A percentile compares a stretch with the other conserved stretches of the same genome.
Evolutionary conservation across 306 rosid genomes (phyloP).

Genomic region (Begonia peltatifolia): DNA sequence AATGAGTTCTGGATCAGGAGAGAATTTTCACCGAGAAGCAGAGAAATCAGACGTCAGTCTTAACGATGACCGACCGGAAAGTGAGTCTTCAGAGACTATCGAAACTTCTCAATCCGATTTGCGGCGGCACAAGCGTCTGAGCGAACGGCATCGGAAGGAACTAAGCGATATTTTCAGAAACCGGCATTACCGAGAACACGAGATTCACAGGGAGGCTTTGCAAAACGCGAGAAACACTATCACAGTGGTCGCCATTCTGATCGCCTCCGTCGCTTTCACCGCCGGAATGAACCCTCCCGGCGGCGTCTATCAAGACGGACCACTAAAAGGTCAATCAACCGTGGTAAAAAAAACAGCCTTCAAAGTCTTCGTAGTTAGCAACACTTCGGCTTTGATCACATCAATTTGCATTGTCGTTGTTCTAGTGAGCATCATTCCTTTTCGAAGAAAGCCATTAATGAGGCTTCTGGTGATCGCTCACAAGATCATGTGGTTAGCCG

Average conservation of each 20-base stretch:
- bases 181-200: conserved; percentile 9
- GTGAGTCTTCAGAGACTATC: background rate
- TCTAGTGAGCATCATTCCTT: conserved; percentile 61
- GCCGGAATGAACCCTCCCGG: conserved; percentile 58
- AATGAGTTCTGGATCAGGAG: background rate
- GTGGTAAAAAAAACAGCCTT: conserved; percentile 27
- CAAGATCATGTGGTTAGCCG: conserved; percentile 55
- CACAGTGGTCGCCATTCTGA: conserved; percentile 39
- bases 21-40: background rate
- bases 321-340: conserved; percentile 28
- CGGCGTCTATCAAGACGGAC: conserved; percentile 34
- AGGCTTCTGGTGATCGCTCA: conserved; percentile 31
- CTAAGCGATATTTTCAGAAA: background rate
- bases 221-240: conserved; percentile 59
- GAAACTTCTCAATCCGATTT: background rate
- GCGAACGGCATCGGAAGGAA: conserved; percentile 9
- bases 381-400: conserved; percentile 33
- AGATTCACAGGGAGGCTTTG: conserved; percentile 39
- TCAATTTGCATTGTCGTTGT: conserved; percentile 44
- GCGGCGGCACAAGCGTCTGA: background rate
- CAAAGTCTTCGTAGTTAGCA: conserved; percentile 46
- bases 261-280: conserved; percentile 54
- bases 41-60: background rate
- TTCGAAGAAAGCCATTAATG: conserved; percentile 28
- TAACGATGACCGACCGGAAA: background rate